Evolutionary conservation across 345 rosid genomes (phyloP).

Genomic region (Pugionium dolabratum): DNA sequence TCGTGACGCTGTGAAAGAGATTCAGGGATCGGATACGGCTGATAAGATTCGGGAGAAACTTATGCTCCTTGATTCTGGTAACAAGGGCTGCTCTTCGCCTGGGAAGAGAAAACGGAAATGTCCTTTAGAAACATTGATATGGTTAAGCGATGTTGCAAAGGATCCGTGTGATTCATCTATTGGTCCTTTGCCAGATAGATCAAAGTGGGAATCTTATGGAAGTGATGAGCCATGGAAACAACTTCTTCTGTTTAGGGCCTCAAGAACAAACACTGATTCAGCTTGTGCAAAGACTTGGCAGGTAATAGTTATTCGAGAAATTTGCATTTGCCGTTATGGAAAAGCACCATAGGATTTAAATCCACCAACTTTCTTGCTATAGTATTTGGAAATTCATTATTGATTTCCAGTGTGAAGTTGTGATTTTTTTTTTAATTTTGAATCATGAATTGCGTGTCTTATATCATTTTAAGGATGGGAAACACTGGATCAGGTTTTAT

Average conservation of each 20-base stretch:
- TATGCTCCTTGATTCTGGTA: conserved; percentile 4
- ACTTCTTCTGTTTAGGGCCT: conserved; percentile 62
- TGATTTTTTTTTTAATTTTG: no score
- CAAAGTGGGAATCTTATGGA: conserved; percentile 67
- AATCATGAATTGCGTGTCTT: no score
- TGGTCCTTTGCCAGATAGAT: conserved; percentile 59
- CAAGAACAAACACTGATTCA: conserved; percentile 43
- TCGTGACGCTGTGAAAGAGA: conserved; percentile 28
- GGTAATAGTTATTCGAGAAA: conserved; percentile 45
- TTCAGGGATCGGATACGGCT: background rate
- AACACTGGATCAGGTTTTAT: conserved; percentile 12
- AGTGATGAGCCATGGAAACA: conserved; percentile 73
- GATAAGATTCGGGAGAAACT: conserved; percentile 12
- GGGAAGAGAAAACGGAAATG: conserved; percentile 61
- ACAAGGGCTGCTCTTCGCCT: conserved; percentile 2
- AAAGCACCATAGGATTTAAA: background rate
- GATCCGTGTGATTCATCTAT: conserved; percentile 58
- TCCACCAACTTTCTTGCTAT: conserved; percentile 3
- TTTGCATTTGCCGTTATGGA: conserved; percentile 6
- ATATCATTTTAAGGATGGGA: no score
- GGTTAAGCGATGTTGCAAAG: conserved; percentile 65
- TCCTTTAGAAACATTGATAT: conserved; percentile 47
- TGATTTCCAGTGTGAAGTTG: background rate
- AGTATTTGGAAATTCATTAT: background rate
- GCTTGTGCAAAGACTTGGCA: conserved; percentile 47